Evolutionary conservation across 2,329 filamentous ascomycete species (phyloP), one percentile per base, ranked within the genome.

Genomic region (Simplicillium aogashimaense): DNA sequence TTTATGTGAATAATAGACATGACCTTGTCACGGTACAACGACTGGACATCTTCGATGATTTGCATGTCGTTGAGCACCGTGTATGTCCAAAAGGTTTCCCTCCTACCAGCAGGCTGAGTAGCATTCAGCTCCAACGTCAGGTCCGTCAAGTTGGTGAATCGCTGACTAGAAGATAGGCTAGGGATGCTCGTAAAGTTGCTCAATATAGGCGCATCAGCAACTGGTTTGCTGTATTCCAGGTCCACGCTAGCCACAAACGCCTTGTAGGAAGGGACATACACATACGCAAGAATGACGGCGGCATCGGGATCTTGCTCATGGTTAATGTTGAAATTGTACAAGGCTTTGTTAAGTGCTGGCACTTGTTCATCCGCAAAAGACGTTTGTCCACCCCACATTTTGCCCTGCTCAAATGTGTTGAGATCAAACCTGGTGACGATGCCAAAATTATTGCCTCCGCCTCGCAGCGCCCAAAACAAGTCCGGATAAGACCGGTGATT

Each of bases 391-490:
- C 60, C 64, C 58, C 62, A 65, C 37, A 70, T 52, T 2, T 53
- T 25, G 12, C 57, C 59, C 13, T 56, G 58, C 1, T 56, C 51
- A 36, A 61, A 57, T 1, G 63, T 62, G 10, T 53, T 52, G 12
- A 70, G 50, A 16, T 65, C 59, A 52, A 78, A 64, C 8, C 67
- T 68, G 9, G 65, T 60, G 4, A 78, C 70, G 3, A 79, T 60
- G n/a, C 67, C 75, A 45, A 73, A 78, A 35, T 68, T 77, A 29
- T 71, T 72, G 2, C 73, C 70, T 1, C 74, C 72, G 14, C 73
- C 72, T 29, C 64, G 60, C 1, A 78, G 59, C 2, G 73, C 76
- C 70, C 72, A 78, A 55, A 70, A 78, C 2, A 80, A 58, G 40
- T 78, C 73, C 0, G 60, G 42, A 28, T 36, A 35, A 41, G 76